Conservation (phyloP, 305 asterid species). For the Fraxinus latifolia region DNA sequence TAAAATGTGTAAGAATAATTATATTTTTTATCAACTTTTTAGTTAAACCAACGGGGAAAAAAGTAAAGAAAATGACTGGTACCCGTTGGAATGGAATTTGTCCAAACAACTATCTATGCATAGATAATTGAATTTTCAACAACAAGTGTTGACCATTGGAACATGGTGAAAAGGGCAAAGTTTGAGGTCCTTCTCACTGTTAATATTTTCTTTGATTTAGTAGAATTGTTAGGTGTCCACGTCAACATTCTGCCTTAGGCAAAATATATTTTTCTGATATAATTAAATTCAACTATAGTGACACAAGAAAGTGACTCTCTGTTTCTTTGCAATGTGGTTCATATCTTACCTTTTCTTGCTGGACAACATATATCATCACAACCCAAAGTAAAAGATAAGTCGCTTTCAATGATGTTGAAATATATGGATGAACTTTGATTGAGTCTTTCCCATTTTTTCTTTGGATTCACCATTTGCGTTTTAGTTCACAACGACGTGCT, state of each 20-base stretch:
- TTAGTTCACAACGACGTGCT: not conserved
- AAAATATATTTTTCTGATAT: not conserved
- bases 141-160: not conserved
- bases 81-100: not conserved
- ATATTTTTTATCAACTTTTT: not conserved
- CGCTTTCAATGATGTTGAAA: not conserved
- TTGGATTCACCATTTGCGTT: not conserved
- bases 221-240: not conserved
- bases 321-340: slow-evolving; percentile 6
- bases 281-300: not conserved
- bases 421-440: not conserved
- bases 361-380: slow-evolving; percentile 14
- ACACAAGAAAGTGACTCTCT: slow-evolving; percentile 4
- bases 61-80: not conserved
- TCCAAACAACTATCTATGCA: not conserved
- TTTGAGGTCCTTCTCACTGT: not conserved
- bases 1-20: not conserved
- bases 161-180: slow-evolving; percentile 7
- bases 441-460: not conserved
- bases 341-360: slow-evolving; percentile 20
- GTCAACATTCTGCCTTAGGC: not conserved
- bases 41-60: not conserved
- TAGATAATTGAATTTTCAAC: not conserved
- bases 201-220: not conserved
- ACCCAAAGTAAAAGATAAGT: not conserved